These are phyloP conservation scores for Pezicula radicicola DNA, from an alignment of 2,329 filamentous ascomycete species.

Conservation along the genomic window DNA sequence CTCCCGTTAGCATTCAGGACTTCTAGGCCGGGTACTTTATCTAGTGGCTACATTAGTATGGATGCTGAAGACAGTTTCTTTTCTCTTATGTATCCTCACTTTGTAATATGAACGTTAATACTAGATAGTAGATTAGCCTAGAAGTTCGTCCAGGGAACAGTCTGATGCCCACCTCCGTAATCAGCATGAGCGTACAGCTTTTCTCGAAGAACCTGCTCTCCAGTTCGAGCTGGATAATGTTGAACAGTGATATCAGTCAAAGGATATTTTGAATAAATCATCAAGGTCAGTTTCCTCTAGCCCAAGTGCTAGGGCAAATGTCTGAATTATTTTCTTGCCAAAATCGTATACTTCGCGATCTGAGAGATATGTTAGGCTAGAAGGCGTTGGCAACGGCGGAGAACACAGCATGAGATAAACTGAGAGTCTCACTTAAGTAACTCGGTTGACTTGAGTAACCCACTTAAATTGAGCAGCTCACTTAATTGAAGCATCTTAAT, in stretches of 20 bases:
- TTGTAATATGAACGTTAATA: slow-evolving; percentile 42
- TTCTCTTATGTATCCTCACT: neutral
- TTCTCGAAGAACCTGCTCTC: slow-evolving; percentile 11
- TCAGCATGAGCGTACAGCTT: slow-evolving; percentile 35
- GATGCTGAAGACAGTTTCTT: neutral
- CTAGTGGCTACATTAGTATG: slow-evolving; percentile 8
- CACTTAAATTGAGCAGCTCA: no score
- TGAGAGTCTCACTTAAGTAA: no score
- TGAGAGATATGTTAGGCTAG: neutral
- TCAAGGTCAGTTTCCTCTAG: slow-evolving; percentile 51
- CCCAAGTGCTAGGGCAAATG: slow-evolving; percentile 49
- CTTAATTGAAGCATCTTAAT: no score
- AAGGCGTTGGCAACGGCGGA: no score
- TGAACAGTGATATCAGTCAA: slow-evolving; percentile 30
- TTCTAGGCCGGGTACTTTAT: slow-evolving; percentile 38
- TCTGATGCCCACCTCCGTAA: slow-evolving; percentile 25
- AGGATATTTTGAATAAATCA: slow-evolving; percentile 43
- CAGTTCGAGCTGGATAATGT: slow-evolving; percentile 35
- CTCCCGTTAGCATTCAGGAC: slow-evolving; percentile 36
- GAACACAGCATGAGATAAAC: no score
- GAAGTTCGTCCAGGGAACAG: neutral
- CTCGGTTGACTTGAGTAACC: no score
- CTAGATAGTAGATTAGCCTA: slow-evolving; percentile 5
- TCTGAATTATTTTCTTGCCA: slow-evolving; percentile 42
- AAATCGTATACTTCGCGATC: slow-evolving; percentile 33